A percentile compares a stretch with the other conserved stretches of the same genome.
phyloP scores from a whole-genome alignment of 192 early-diverging fungal genomes.

The Bifiguratus adelaidae region DNA sequence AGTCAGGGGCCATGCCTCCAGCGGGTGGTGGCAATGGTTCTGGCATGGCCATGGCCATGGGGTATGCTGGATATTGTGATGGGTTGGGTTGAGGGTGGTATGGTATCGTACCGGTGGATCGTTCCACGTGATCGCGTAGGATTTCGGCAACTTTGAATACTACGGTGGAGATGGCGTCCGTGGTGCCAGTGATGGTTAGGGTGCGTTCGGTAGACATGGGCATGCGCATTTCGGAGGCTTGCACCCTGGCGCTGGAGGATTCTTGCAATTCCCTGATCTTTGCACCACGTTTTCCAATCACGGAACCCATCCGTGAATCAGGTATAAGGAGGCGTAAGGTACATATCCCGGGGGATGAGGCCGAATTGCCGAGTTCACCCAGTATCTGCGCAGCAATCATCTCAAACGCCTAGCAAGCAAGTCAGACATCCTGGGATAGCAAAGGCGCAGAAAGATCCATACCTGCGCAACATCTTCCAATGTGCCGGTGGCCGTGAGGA shows the following conservation, averaged over 20 bases:
- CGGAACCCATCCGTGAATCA: constrained; percentile 73
- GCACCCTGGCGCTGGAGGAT: constrained; percentile 68
- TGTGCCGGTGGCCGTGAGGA: constrained; percentile 66
- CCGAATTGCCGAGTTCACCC: constrained; percentile 45
- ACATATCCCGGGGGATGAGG: constrained; percentile 31
- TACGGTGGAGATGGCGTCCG: constrained; percentile 77
- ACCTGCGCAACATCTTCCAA: constrained; percentile 58
- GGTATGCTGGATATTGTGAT: neutral
- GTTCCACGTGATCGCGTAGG: constrained; percentile 62
- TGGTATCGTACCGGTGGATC: constrained; percentile 48
- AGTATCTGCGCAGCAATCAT: constrained; percentile 69
- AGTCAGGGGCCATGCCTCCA: neutral
- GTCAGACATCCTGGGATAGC: neutral
- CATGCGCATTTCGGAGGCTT: constrained; percentile 79
- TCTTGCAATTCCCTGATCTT: constrained; percentile 95
- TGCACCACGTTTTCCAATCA: constrained; percentile 82
- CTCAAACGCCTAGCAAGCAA: constrained; percentile 29
- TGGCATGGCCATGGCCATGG: neutral
- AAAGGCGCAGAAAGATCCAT: constrained; percentile 38
- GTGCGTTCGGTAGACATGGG: constrained; percentile 88
- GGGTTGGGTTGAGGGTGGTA: constrained; percentile 51
- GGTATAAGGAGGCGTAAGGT: constrained; percentile 82
- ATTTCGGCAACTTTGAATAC: constrained; percentile 72
- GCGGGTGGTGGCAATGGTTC: neutral
- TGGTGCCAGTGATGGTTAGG: constrained; percentile 71